Base-by-base conservation (phyloP, 306 rosid genomes). In the Senna tora region DNA sequence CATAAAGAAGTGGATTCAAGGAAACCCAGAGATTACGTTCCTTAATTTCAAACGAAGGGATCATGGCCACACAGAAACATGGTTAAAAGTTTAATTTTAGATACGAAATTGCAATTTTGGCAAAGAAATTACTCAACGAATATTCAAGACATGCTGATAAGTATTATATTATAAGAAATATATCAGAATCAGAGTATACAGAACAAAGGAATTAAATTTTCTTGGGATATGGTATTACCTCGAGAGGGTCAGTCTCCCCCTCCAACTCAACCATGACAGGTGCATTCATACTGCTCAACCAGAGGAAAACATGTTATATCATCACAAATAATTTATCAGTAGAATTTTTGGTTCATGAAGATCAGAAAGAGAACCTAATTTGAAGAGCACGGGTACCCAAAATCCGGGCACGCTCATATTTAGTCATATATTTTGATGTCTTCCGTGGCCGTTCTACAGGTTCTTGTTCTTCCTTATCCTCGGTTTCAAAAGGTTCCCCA, bases 231-330 rank as follows among this genome's bases (percentile, higher is more conserved):
- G 39, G 9, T 55, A 71, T 76, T 81, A 93, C 97, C 97, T 93
- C 96, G 34, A 91, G 96, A 13, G 98, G 96, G 63, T 93, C 98
- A 39, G 96, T 93, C 78, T 93, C 98, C 25, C 98, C 96, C 83
- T 90, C 94, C 82, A 93, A 84, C 87, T 91, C 97, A 0, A 91
- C 98, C 97, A 93, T 90, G 16, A 93, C 94, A 78, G 98, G 98
- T 36, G 97, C 97, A 69, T 93, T 93, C 98, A 93, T 90, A 81
- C 98, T 89, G 97, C 56, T 46, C 72, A 78, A 12, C 71, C 60
- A 68, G 42, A 43, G 73, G 57, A 5, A 41, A 60, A 61, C 20
- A 73, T 49, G 34, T 71, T 30, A 56, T 58, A 4, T 2, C 4
- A 55, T 62, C 72, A 54, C 30, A 53, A 62, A 53, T 25, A 67